Base-by-base conservation (phyloP, 2,329 filamentous ascomycete species). In the Phialemonium atrogriseum region DNA sequence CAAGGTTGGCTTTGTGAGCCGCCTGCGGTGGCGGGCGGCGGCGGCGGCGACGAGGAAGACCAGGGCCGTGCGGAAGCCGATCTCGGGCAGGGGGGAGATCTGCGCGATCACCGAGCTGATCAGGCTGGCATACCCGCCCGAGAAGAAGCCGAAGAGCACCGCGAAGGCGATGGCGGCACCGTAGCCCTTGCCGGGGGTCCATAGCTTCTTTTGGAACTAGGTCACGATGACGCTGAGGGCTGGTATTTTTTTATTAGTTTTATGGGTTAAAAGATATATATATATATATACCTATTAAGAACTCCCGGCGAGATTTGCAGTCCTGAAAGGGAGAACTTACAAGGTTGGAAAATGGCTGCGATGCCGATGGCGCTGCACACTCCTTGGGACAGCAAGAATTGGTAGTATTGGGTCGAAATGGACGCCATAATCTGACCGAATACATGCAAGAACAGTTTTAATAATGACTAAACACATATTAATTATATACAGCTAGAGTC, bases 391-490 rank as follows among this genome's bases (percentile, higher is more conserved):
- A 66, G 56, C 37, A 66, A 55, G 46, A 65, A 51, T 26, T 66
- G 60, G 41, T 64, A 66, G 50, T 65, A 66, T 28, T 57, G 29
- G 3, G 42, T 51, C 5, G 57, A 55, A 8, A 81, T 55, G 11
- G 67, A 73, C 0, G 68, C 62, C 73, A 81, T 78, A 73, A 81
- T 79, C 12, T 81, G 52, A 15, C 73, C 70, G 27, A 81, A 70
- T 39, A 81, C 62, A 50, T 78, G 73, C 35, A 70, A 49, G 36
- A 77, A 15, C 20, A n/a, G n/a, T n/a, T n/a, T n/a, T n/a, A n/a
- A n/a, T n/a, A n/a, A n/a, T n/a, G n/a, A n/a, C n/a, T n/a, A n/a
- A n/a, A n/a, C n/a, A n/a, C n/a, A n/a, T n/a, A n/a, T n/a, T n/a
- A n/a, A n/a, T n/a, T n/a, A n/a, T n/a, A n/a, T n/a, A n/a, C n/a